phyloP scores from a whole-genome alignment of 2,329 filamentous ascomycete species.

The Cladosporium colombiae region DNA sequence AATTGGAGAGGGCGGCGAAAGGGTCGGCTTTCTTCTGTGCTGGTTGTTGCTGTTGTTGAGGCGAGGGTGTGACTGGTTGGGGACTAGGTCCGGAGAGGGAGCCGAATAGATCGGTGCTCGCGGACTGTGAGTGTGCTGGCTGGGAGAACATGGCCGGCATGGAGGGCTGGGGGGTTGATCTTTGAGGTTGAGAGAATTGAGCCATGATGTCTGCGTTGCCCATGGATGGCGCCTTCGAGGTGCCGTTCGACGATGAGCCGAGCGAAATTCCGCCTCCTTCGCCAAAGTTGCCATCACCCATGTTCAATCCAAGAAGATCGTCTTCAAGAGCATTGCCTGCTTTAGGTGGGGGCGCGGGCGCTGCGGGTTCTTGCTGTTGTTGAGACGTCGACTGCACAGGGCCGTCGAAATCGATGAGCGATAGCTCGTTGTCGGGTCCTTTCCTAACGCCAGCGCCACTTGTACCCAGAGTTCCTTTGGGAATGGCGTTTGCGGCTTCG shows the following conservation, averaged over 20 bases:
- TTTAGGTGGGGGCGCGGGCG: conserved; percentile 44
- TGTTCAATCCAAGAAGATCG: conserved; percentile 84
- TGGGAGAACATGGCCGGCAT: conserved; percentile 31
- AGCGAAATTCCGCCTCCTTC: conserved; percentile 81
- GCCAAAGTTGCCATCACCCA: conserved; percentile 70
- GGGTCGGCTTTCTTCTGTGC: conserved; percentile 53
- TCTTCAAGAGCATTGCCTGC: conserved; percentile 75
- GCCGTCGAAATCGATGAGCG: conserved; percentile 87
- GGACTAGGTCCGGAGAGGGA: conserved; percentile 52
- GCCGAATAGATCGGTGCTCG: conserved; percentile 60
- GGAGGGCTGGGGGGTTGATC: conserved; percentile 24
- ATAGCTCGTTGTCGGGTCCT: conserved; percentile 75
- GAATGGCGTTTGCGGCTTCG: conserved; percentile 78
- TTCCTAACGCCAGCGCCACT: conserved; percentile 64
- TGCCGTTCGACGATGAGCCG: conserved; percentile 34
- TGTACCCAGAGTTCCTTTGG: conserved; percentile 73
- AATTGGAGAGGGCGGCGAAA: conserved; percentile 58
- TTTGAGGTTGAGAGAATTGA: conserved; percentile 35
- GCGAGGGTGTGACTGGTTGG: conserved; percentile 52
- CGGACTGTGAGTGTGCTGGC: conserved; percentile 38
- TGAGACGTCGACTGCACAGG: conserved; percentile 53
- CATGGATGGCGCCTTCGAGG: conserved; percentile 33
- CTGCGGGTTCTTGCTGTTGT: conserved; percentile 26
- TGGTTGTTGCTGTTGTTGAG: conserved; percentile 31
- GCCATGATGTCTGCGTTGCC: conserved; percentile 37